These are phyloP conservation scores for Fragaria ananassa DNA, from an alignment of 306 rosid species.

Conservation along the genomic window DNA sequence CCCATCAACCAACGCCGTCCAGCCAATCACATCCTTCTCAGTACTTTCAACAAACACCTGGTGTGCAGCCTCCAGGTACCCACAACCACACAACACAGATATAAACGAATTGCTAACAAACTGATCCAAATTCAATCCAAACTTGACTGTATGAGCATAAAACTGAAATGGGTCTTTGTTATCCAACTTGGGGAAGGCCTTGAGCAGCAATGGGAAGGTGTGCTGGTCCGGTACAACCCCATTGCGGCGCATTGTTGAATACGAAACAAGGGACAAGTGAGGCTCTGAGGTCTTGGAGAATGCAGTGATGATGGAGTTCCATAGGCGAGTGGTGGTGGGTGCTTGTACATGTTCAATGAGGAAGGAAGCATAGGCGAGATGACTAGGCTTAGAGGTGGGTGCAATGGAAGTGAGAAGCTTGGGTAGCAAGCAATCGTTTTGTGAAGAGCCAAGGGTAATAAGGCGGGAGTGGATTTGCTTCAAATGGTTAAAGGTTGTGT, in stretches of 20 bases:
- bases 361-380: constrained; percentile 34
- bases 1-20: constrained; percentile 63
- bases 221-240: constrained; percentile 46
- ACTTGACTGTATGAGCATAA: constrained; percentile 27
- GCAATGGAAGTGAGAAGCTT: constrained; percentile 1
- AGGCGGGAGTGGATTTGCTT: constrained; percentile 10
- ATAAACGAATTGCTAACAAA: constrained; percentile 52
- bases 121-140: constrained; percentile 48
- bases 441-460: not conserved
- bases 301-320: constrained; percentile 56
- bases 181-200: constrained; percentile 29
- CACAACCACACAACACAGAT: constrained; percentile 45
- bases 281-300: constrained; percentile 31
- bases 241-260: constrained; percentile 38
- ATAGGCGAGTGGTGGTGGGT: constrained; percentile 47
- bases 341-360: constrained; percentile 37
- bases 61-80: constrained; percentile 40
- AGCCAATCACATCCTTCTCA: constrained; percentile 56
- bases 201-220: constrained; percentile 59
- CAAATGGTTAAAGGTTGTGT: not conserved
- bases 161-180: constrained; percentile 47
- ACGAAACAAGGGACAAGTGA: constrained; percentile 34
- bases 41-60: constrained; percentile 41
- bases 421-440: constrained; percentile 2
- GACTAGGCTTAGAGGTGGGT: not conserved